Evolutionary conservation across 495 filamentous ascomycete genomes (phyloP), one percentile per base, ranked within the genome.

Genomic region (Podospora didyma): DNA sequence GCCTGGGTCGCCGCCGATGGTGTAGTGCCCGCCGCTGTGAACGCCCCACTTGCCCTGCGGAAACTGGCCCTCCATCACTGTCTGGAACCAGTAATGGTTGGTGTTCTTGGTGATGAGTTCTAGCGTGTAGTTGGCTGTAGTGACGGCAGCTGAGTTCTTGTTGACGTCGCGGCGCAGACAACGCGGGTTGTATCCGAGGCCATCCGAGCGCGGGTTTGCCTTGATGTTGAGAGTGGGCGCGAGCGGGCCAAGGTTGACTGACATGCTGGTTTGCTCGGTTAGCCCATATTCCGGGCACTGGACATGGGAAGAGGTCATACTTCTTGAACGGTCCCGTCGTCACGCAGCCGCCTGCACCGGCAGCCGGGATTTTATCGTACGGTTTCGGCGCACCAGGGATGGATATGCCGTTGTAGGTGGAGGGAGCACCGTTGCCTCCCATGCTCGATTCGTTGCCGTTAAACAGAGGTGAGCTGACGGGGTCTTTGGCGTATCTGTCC

Each of bases 151-250:
- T 39, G 77, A 79, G 17, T 73, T 69, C 14, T 75, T 66, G 52
- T 79, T 81, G 56, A 92, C 70, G 61, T 89, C 87, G 12, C 89
- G 81, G 39, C 70, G 78, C 47, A 91, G 67, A 57, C 88, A 89
- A 48, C 86, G 81, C 0, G 83, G 86, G 69, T 86, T 86, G 64
- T 71, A 68, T 2, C 68, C 71, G 2, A 74, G 63, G 14, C 74
- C 72, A 53, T 75, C 67, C 14, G 60, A 24, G 10, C 51, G 63
- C 6, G 73, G 70, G 55, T 75, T 75, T 64, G 66, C 72, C 28
- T 66, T 53, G 50, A 73, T 65, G 1, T 70, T 62, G 58, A 79
- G 81, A 35, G 68, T 71, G 0, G 58, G 62, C 2, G 58, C 57
- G 3, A 65, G 10, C 5, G 62, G 65, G 21, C 65, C 65, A 3